A percentile compares a stretch with the other conserved stretches of the same genome.
These are phyloP conservation scores for Nepenthes mirabilis DNA, from an alignment of 148 eudicot species.

Conservation along the genomic window DNA sequence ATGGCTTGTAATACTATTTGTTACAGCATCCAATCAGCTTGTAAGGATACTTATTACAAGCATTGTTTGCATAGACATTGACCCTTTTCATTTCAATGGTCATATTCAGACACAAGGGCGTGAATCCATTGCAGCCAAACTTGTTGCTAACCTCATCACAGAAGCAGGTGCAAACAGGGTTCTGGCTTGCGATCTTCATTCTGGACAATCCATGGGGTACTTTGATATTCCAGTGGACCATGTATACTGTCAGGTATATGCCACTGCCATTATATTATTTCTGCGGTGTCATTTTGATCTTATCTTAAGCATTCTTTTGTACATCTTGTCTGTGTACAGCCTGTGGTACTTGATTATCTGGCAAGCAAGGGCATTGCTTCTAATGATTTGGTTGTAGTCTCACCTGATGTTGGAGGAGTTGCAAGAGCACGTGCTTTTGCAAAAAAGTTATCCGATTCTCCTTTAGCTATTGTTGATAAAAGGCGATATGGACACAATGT, in stretches of 20 bases:
- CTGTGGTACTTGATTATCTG: slow-evolving; percentile 59
- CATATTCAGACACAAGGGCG: slow-evolving; percentile 50
- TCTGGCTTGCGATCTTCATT: slow-evolving; percentile 59
- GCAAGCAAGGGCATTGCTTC: slow-evolving; percentile 50
- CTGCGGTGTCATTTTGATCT: neutral
- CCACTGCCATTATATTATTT: neutral
- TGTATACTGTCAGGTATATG: slow-evolving; percentile 41
- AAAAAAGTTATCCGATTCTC: slow-evolving; percentile 59
- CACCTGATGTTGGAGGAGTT: slow-evolving; percentile 73
- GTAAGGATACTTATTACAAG: too few relatives aligned
- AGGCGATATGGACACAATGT: slow-evolving; percentile 56
- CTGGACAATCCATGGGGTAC: slow-evolving; percentile 71
- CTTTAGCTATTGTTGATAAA: slow-evolving; percentile 65
- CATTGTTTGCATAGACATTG: too few relatives aligned
- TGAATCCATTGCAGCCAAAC: slow-evolving; percentile 54
- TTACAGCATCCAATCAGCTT: too few relatives aligned
- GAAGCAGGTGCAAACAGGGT: slow-evolving; percentile 64
- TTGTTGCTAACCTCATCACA: slow-evolving; percentile 48
- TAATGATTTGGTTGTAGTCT: slow-evolving; percentile 54
- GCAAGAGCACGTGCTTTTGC: slow-evolving; percentile 69
- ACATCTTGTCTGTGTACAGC: slow-evolving; percentile 15
- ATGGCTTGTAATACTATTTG: too few relatives aligned
- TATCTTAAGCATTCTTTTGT: neutral
- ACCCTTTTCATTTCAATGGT: slow-evolving; percentile 1
- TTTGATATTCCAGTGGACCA: slow-evolving; percentile 71